Base-by-base conservation (phyloP, 495 filamentous ascomycete species). In the Penicillium samsonianum region DNA sequence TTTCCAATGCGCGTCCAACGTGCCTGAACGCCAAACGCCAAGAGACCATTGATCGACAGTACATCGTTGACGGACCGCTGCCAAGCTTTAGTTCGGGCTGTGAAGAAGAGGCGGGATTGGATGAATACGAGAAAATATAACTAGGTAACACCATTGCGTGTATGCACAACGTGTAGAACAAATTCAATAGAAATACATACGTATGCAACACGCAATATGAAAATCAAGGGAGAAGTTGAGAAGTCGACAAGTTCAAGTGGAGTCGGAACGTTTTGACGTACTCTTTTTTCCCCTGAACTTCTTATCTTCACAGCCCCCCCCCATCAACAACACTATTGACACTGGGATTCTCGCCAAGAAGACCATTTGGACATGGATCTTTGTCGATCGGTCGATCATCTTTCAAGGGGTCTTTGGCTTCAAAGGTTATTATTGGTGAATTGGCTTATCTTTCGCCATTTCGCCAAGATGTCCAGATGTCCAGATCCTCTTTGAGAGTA, bases 1-100 rank as follows among this genome's bases (percentile, higher is more conserved):
- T 25, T 37, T 38, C 47, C n/a, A 10, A 50, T 25, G 47, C 47
- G 49, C 22, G 44, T 57, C 19, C 59, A 68, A 68, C 63, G 59
- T 66, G 66, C 56, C 59, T 55, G 26, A 44, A 25, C 10, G 31
- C 49, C 23, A 43, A 43, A 53, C 2, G 72, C 68, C 72, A 75
- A 75, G 68, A 62, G 23, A 50, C 33, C 53, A 60, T 52, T 14
- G 73, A 75, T 75, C 73, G 65, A 73, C 71, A 53, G 40, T 68
- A 65, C 67, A 51, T n/a, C n/a, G n/a, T 65, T 59, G 62, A 47
- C 64, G 69, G 55, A 53, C 71, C 71, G 65, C 71, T 69, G 73
- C 71, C 73, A 73, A 75, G 72, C 67, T 69, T 71, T 62, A 7
- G 14, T 25, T n/a, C n/a, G n/a, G n/a, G n/a, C n/a, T 59, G 63